phyloP scores from a whole-genome alignment of 306 rosid species.

The Lagenaria siceraria region DNA sequence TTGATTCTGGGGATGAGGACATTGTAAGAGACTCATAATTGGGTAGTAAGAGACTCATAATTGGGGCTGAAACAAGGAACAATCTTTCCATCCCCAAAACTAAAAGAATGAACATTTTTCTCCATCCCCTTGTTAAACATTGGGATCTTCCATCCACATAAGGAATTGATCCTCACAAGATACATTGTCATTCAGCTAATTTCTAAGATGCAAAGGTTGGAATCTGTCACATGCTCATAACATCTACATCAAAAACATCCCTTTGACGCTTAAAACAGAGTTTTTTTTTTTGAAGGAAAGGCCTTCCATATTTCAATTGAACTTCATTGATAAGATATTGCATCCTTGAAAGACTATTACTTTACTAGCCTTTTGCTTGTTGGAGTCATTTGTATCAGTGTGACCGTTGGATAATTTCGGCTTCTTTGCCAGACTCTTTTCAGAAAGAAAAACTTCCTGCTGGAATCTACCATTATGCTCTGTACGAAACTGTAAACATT shows the following conservation, averaged over 20 bases:
- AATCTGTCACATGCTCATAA: background rate
- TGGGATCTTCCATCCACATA: background rate
- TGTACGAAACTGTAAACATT: conserved; percentile 13
- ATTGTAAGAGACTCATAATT: background rate
- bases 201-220: background rate
- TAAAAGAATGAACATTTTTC: background rate
- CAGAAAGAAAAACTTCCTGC: conserved; percentile 3
- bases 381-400: conserved; percentile 20
- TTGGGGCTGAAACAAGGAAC: background rate
- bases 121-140: background rate
- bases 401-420: conserved; percentile 22
- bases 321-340: background rate
- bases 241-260: background rate
- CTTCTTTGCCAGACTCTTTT: conserved; percentile 26
- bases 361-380: conserved; percentile 1
- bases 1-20: background rate
- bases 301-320: background rate
- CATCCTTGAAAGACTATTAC: background rate
- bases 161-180: background rate
- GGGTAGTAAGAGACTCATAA: too few species aligned
- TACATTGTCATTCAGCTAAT: background rate
- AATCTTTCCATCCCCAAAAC: background rate
- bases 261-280: background rate
- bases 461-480: conserved; percentile 25
- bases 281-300: background rate